A percentile compares a stretch with the other conserved stretches of the same genome.
These are phyloP conservation scores for Apiospora phragmitis DNA, from an alignment of 2,329 filamentous ascomycete genomes.

Conservation along the genomic window DNA sequence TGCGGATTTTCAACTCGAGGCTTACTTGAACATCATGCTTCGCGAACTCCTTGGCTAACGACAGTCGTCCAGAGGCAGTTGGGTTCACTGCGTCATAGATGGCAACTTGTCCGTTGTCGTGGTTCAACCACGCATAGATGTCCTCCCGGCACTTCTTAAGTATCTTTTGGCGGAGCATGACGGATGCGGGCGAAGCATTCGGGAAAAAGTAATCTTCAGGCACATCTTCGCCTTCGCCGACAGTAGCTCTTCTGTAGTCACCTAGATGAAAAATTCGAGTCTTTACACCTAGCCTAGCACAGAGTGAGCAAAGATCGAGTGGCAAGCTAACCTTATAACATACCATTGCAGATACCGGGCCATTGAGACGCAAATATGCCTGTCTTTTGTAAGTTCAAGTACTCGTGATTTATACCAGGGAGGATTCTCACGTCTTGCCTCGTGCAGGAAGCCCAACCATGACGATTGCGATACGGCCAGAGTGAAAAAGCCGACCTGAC, in stretches of 20 bases:
- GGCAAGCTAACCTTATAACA: not conserved
- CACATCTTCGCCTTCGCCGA: slow-evolving; percentile 79
- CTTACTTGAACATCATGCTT: slow-evolving; percentile 89
- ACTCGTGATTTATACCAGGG: not conserved
- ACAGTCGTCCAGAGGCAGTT: slow-evolving; percentile 75
- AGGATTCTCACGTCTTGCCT: slow-evolving; percentile 77
- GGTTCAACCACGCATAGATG: slow-evolving; percentile 93
- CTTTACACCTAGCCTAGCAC: slow-evolving; percentile 83
- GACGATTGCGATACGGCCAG: slow-evolving; percentile 93
- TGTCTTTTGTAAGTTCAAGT: slow-evolving; percentile 34
- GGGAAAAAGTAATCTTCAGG: slow-evolving; percentile 98
- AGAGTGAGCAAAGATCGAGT: slow-evolving; percentile 18
- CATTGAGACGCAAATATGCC: slow-evolving; percentile 92
- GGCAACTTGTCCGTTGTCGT: slow-evolving; percentile 96
- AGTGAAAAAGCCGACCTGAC: slow-evolving; percentile 95
- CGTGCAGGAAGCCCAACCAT: slow-evolving; percentile 94
- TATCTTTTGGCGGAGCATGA: slow-evolving; percentile 95
- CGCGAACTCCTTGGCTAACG: slow-evolving; percentile 92
- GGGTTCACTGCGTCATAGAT: slow-evolving; percentile 99
- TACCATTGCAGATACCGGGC: slow-evolving; percentile 90
- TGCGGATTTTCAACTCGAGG: not conserved
- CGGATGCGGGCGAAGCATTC: slow-evolving; percentile 86
- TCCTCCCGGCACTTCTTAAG: slow-evolving; percentile 96
- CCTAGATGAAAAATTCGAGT: slow-evolving; percentile 97
- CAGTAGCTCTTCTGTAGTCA: slow-evolving; percentile 90